Percentiles rank a stretch among this genome's conserved stretches.
Conservation (phyloP, 2,329 filamentous ascomycete genomes). For the Talaromyces albobiverticillius region DNA sequence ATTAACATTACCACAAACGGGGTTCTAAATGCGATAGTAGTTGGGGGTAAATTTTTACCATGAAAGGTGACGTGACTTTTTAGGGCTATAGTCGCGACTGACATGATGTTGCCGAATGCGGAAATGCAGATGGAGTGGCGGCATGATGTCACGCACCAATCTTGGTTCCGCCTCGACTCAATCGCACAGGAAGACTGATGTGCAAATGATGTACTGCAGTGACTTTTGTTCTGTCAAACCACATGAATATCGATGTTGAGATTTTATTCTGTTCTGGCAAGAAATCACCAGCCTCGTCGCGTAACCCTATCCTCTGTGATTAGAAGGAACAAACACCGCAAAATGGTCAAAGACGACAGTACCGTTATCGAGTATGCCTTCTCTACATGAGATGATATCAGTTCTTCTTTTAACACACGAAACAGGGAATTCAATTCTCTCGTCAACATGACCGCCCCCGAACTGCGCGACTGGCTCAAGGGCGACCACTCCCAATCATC, state of each 20-base stretch:
- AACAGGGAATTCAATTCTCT: conserved; percentile 14
- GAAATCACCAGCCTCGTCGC: neutral
- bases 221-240: too few species aligned
- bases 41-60: too few species aligned
- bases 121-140: conserved; percentile 1
- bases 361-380: conserved; percentile 8
- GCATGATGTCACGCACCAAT: conserved; percentile 12
- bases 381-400: neutral
- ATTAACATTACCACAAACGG: too few species aligned
- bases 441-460: conserved; percentile 11
- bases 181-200: neutral
- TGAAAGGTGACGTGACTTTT: too few species aligned
- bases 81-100: too few species aligned
- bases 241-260: too few species aligned
- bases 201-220: neutral
- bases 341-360: conserved; percentile 11
- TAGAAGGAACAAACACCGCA: too few species aligned
- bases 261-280: too few species aligned
- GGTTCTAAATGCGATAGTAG: too few species aligned
- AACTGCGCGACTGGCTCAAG: conserved; percentile 12
- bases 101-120: neutral
- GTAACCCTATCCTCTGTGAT: neutral
- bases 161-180: neutral
- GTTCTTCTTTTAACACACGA: neutral
- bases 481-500: conserved; percentile 2